Evolutionary conservation across 257 asterid species (phyloP).

Genomic region (Ilex aquifolium): DNA sequence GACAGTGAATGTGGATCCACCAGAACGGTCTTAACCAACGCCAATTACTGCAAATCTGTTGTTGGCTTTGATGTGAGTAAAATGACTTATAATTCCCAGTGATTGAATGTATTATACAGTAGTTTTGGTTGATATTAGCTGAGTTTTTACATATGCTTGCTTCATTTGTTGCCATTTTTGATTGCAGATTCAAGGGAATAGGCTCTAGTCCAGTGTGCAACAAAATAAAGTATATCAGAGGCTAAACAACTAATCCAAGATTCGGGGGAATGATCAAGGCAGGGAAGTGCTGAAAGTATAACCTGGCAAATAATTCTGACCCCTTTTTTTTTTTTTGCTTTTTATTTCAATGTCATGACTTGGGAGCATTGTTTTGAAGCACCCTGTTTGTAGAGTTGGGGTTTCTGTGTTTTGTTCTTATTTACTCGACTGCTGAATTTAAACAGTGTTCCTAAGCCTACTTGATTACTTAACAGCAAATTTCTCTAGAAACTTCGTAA

Average conservation of each 20-base stretch:
- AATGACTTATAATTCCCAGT: too few species aligned
- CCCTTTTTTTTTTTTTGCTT: not conserved
- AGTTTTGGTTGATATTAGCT: not conserved
- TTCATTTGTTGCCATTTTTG: not conserved
- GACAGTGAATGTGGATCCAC: slow-evolving; percentile 91
- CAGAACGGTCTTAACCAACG: slow-evolving; percentile 58
- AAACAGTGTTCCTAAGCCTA: too few species aligned
- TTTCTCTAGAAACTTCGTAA: too few species aligned
- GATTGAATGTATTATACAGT: not conserved
- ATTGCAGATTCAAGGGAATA: slow-evolving; percentile 57
- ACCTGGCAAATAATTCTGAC: slow-evolving; percentile 8
- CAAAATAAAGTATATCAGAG: not conserved
- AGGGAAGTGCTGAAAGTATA: not conserved
- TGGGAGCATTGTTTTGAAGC: slow-evolving; percentile 17
- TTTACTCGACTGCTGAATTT: slow-evolving; percentile 4
- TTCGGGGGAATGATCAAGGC: not conserved
- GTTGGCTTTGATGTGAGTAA: slow-evolving; percentile 71
- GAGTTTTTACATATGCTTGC: not conserved
- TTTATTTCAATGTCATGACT: slow-evolving; percentile 11
- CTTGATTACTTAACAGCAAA: too few species aligned
- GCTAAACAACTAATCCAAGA: not conserved
- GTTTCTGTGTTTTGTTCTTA: too few species aligned
- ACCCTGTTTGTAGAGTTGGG: slow-evolving; percentile 13
- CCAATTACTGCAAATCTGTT: slow-evolving; percentile 69
- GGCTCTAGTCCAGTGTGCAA: slow-evolving; percentile 21